phyloP scores from a whole-genome alignment of 257 asterid species.

The Ilex aquifolium region DNA sequence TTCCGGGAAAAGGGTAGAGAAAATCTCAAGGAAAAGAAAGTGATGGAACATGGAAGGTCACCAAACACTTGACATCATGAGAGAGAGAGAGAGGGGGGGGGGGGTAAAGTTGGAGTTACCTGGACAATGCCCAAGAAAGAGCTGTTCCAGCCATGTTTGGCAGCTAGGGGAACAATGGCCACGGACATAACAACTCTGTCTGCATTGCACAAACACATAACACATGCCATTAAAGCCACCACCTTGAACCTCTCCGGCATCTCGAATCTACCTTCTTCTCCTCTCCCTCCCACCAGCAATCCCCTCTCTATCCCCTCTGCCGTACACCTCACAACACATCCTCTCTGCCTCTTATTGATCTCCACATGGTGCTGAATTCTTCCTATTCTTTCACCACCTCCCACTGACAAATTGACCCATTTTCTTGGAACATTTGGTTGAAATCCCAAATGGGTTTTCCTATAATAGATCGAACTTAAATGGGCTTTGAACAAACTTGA shows the following conservation, averaged over 20 bases:
- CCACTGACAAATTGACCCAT: constrained; percentile 15
- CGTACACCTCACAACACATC: constrained; percentile 46
- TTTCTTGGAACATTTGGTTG: constrained; percentile 6
- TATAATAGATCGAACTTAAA: constrained; percentile 17
- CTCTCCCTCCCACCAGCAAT: constrained; percentile 40
- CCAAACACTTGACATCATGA: background rate
- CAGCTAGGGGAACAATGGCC: constrained; percentile 91
- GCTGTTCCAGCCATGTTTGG: constrained; percentile 74
- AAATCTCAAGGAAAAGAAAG: background rate
- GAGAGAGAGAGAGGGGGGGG: background rate
- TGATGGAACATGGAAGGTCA: background rate
- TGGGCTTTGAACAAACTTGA: constrained; percentile 18
- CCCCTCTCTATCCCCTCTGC: constrained; percentile 78
- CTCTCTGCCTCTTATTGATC: constrained; percentile 1
- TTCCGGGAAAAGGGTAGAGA: background rate
- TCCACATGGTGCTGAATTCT: constrained; percentile 1
- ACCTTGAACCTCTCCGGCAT: constrained; percentile 88
- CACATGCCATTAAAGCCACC: constrained; percentile 77
- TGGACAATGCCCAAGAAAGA: constrained; percentile 90
- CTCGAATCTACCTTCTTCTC: constrained; percentile 33
- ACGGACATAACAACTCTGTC: constrained; percentile 98
- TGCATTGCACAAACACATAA: constrained; percentile 88
- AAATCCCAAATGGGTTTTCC: constrained; percentile 24
- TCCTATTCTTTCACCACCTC: constrained; percentile 11
- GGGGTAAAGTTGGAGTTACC: constrained; percentile 30